Evolutionary conservation across 2,329 filamentous ascomycete species (phyloP), one percentile per base, ranked within the genome.

Genomic region (Cercospora janseana): DNA sequence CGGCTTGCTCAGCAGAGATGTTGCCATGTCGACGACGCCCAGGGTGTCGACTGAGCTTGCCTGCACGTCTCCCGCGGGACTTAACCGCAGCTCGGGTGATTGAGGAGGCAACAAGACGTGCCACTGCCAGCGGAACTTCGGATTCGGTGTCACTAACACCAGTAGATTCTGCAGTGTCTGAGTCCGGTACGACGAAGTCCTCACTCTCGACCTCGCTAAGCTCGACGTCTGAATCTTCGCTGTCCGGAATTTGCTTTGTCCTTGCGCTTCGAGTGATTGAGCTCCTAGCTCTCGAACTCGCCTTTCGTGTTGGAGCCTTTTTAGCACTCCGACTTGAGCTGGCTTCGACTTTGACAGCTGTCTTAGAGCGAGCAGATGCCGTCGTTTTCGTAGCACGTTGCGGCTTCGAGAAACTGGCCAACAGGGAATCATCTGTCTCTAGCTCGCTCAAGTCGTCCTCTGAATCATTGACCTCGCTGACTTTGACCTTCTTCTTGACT

Each of bases 181-280:
- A 61, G 16, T 70, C 59, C 43, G 51, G 59, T 31, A 59, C 45
- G 29, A 61, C 35, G 44, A 63, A 66, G 44, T 60, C 62, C 40
- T 62, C 62, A 48, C 58, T 61, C 27, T 63, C 58, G 6, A 44
- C 31, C 42, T 60, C 60, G 51, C 54, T 58, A 35, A 72, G 37
- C 37, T 37, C 46, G 21, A 27, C 8, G 23, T 31, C 24, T 27
- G 47, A 46, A 2, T 57, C 28, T 54, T 78, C 67, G n/a, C 70
- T 70, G 44, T 75, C 68, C 24, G 71, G 63, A 47, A 71, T 45
- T 27, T 56, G 35, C 42, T 52, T 58, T 24, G 57, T 46, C 45
- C 45, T 48, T 27, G 41, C 26, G 15, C 47, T 64, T 21, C 60
- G 60, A 42, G 69, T 64, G 28, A 62, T 58, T 3, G 62, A 59